Evolutionary conservation across 2,329 filamentous ascomycete genomes (phyloP), one percentile per base, ranked within the genome.

Genomic region (Cordyceps farinosa): DNA sequence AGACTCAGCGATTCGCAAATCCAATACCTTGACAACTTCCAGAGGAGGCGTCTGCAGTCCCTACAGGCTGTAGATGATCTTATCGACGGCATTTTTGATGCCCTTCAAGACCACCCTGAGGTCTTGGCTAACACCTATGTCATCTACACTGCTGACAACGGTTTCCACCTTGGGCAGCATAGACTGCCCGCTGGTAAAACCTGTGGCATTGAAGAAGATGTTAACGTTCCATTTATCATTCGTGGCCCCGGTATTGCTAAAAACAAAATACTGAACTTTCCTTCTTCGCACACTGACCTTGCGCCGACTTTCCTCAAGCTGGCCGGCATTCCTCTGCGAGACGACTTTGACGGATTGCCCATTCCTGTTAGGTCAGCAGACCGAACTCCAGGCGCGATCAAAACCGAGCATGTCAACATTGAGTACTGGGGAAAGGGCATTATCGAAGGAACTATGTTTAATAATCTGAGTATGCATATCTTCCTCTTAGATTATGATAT

Each of bases 161-260:
- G 82, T 1, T 84, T 78, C 69, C 82, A 84, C 60, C 81, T 84
- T 57, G 75, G 78, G n/a, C 80, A 84, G 65, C 81, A 84, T 66
- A 78, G 82, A 3, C 70, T 84, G 53, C 77, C 76, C 11, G 80
- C 82, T 2, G 82, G 82, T 1, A 84, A 84, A 67, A 61, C 57
- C n/a, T 83, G 80, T 53, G 79, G 78, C 1, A 82, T 76, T 61
- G 82, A 84, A 56, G 79, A 80, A 55, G 82, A 84, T 64, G 79
- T 84, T 51, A 78, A 81, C 2, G 77, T 84, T 3, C 82, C 82
- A 0, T 67, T 84, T n/a, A 75, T 80, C 32, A 74, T 84, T 27
- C 77, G 82, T 3, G 82, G 82, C 0, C 82, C 82, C 0, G 78
- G 79, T 1, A 69, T 84, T 3, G 70, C 77, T 0, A 70, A 73